Conservation (phyloP, 768 basidiomycete species). For the Mycena venus region DNA sequence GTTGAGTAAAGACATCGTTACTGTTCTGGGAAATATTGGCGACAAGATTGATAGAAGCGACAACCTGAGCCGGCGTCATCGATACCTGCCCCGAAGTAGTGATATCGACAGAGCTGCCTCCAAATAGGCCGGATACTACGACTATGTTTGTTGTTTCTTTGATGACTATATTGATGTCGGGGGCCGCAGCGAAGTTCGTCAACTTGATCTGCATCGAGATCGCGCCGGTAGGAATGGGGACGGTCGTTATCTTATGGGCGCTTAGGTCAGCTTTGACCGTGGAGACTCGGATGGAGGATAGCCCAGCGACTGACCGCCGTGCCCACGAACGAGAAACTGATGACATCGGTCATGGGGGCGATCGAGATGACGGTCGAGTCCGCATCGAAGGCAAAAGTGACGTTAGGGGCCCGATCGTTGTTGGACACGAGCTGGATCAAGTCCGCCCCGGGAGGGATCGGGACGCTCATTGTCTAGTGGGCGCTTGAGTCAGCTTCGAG, state of each 20-base stretch:
- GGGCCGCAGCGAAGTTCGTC: not conserved
- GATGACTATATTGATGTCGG: not conserved
- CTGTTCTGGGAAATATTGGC: too few relatives aligned
- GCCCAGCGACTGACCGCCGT: too few relatives aligned
- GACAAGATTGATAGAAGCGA: too few relatives aligned
- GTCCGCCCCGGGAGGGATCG: not conserved
- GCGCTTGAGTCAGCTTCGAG: not conserved
- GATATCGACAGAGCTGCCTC: not conserved
- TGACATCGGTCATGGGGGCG: not conserved
- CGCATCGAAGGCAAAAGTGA: not conserved
- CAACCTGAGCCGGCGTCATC: too few relatives aligned
- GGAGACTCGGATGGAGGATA: too few relatives aligned
- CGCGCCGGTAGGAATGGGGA: too few relatives aligned
- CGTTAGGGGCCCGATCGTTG: not conserved
- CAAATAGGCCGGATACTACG: not conserved
- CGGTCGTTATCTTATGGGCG: too few relatives aligned
- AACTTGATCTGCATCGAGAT: too few relatives aligned
- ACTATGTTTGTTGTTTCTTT: not conserved
- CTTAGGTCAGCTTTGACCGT: too few relatives aligned
- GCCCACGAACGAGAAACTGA: not conserved
- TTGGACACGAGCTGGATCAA: not conserved
- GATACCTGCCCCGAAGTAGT: not conserved
- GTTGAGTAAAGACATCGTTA: too few relatives aligned
- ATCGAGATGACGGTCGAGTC: not conserved
- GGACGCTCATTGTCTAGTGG: not conserved